phyloP scores from a whole-genome alignment of 495 filamentous ascomycete genomes.

The Cenococcum geophilum region DNA sequence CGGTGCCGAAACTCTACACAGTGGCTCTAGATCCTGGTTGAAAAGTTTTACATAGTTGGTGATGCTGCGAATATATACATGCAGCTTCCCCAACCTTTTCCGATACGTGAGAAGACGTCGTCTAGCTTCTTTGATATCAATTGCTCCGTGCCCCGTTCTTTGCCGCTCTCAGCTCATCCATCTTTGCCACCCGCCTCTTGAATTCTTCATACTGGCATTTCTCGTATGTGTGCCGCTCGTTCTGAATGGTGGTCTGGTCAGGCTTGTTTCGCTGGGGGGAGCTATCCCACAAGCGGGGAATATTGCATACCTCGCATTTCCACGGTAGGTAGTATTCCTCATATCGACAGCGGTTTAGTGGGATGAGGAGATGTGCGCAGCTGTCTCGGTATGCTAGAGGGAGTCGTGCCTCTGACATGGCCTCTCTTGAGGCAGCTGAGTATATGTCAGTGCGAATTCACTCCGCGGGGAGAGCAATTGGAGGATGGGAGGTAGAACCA shows the following conservation, averaged over 20 bases:
- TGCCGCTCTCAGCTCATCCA: constrained; percentile 86
- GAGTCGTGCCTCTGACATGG: constrained; percentile 86
- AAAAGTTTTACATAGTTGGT: neutral
- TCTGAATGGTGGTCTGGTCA: constrained; percentile 45
- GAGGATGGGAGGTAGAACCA: neutral
- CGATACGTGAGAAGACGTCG: neutral
- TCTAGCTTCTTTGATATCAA: constrained; percentile 41
- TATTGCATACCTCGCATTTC: constrained; percentile 82
- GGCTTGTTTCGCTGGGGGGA: neutral
- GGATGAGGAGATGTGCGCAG: constrained; percentile 89
- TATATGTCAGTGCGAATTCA: constrained; percentile 21
- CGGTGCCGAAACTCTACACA: neutral
- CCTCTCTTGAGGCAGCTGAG: constrained; percentile 65
- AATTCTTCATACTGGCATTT: constrained; percentile 99
- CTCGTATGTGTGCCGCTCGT: constrained; percentile 94
- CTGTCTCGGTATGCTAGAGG: constrained; percentile 88
- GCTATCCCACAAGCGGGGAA: neutral
- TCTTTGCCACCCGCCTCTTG: constrained; percentile 96
- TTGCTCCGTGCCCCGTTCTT: constrained; percentile 88
- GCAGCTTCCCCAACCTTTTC: constrained; percentile 6
- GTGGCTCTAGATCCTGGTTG: neutral
- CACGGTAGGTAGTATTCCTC: constrained; percentile 92
- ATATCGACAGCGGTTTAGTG: constrained; percentile 87
- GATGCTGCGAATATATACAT: constrained; percentile 24
- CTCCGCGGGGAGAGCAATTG: constrained; percentile 19